A percentile compares a stretch with the other conserved stretches of the same genome.
Evolutionary conservation across 1,139 yeast genomes (phyloP).

Genomic region (Zygosaccharomyces pseudobailii): DNA sequence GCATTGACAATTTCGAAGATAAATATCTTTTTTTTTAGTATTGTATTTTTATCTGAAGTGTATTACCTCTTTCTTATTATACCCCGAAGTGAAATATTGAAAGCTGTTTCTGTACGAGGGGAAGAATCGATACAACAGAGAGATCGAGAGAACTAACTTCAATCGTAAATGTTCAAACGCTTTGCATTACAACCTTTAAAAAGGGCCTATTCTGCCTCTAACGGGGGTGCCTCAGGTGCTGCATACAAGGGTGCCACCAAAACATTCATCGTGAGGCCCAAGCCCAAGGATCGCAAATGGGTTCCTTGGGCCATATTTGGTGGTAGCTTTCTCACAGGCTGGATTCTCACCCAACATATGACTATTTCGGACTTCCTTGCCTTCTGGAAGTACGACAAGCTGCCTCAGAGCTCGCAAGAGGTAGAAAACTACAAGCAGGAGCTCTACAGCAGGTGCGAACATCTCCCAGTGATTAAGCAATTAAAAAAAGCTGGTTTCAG

Average conservation of each 20-base stretch:
- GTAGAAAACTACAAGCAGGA: constrained; percentile 32
- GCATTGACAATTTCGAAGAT: constrained; percentile 6
- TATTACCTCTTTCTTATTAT: constrained; percentile 1
- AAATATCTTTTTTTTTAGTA: not conserved
- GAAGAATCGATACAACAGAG: not conserved
- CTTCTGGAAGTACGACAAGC: constrained; percentile 30
- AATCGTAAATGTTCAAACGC: constrained; percentile 9
- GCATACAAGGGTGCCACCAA: not conserved
- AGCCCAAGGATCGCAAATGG: constrained; percentile 18
- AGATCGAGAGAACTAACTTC: not conserved
- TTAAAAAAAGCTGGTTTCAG: constrained; percentile 37
- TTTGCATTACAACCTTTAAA: constrained; percentile 2
- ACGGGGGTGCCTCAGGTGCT: not conserved
- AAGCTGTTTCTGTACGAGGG: not conserved
- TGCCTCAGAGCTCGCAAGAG: constrained; percentile 28
- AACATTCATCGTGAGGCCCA: constrained; percentile 16
- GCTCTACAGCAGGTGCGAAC: constrained; percentile 46
- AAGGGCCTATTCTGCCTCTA: constrained; percentile 10
- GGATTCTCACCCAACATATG: constrained; percentile 32
- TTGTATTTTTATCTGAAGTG: not conserved
- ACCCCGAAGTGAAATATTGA: not conserved
- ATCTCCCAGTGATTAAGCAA: constrained; percentile 42
- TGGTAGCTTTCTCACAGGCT: constrained; percentile 29
- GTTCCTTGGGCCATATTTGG: constrained; percentile 28
- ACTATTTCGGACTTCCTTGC: constrained; percentile 34